Percentiles rank a stretch among this genome's conserved stretches.
These are phyloP conservation scores for Cyphellophora attinorum DNA, from an alignment of 2,329 filamentous ascomycete genomes.

Conservation along the genomic window DNA sequence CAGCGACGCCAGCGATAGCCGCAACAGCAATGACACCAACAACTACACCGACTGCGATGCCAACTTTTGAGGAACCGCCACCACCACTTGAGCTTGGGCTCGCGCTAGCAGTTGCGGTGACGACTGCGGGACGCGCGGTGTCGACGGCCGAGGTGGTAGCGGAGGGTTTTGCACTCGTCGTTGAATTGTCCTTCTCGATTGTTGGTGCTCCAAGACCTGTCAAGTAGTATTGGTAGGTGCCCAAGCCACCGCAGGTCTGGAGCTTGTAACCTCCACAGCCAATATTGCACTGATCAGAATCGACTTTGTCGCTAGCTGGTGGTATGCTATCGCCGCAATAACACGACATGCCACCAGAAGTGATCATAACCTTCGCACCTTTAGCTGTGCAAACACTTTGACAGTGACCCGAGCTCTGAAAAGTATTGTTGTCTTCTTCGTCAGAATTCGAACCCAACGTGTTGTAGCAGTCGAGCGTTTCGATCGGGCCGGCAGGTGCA, in stretches of 20 bases:
- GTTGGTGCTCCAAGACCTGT: conserved; percentile 31
- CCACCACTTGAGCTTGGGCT: conserved; percentile 17
- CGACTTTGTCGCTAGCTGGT: conserved; percentile 41
- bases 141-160: conserved; percentile 15
- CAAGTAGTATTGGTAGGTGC: conserved; percentile 41
- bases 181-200: conserved; percentile 31
- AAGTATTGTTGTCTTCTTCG: conserved; percentile 40
- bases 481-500: conserved; percentile 9
- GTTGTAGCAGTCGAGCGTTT: conserved; percentile 37
- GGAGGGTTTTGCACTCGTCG: conserved; percentile 8
- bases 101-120: conserved; percentile 24
- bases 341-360: conserved; percentile 55
- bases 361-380: conserved; percentile 50
- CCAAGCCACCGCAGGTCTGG: conserved; percentile 59
- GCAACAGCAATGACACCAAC: conserved; percentile 66
- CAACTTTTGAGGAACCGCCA: conserved; percentile 59
- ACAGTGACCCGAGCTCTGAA: conserved; percentile 48
- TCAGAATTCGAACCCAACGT: conserved; percentile 25
- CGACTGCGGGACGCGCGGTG: conserved; percentile 25
- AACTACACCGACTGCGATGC: conserved; percentile 79
- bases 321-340: conserved; percentile 66
- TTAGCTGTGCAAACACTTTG: conserved; percentile 39
- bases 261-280: conserved; percentile 53
- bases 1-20: conserved; percentile 56
- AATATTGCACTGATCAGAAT: conserved; percentile 53